A percentile compares a stretch with the other conserved stretches of the same genome.
These are phyloP conservation scores for Tagetes patula DNA, from an alignment of 129 eudicot genomes.

Conservation along the genomic window DNA sequence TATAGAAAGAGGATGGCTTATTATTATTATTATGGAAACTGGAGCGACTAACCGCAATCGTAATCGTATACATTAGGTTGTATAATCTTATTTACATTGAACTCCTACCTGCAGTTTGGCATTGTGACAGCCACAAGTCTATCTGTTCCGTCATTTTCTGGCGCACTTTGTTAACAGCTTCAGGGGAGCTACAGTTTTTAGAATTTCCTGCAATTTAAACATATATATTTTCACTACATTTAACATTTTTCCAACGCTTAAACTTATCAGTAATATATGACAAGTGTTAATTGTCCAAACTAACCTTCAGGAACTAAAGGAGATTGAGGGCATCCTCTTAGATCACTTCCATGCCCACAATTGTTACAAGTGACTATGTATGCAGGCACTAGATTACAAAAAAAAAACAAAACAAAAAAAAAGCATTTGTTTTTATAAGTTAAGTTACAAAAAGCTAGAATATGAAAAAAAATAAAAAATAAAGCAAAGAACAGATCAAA, in stretches of 20 bases:
- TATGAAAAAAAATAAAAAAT: neutral
- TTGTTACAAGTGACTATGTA: slow-evolving; percentile 71
- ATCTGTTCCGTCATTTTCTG: slow-evolving; percentile 59
- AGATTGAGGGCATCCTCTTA: slow-evolving; percentile 96
- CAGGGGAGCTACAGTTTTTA: slow-evolving; percentile 72
- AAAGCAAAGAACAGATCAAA: neutral
- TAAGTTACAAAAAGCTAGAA: slow-evolving; percentile 16
- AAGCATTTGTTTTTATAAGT: neutral
- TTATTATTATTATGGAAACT: neutral
- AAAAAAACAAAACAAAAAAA: neutral
- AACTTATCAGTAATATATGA: neutral
- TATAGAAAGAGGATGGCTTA: neutral
- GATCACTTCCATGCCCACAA: slow-evolving; percentile 91
- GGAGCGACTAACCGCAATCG: slow-evolving; percentile 1
- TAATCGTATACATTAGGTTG: neutral
- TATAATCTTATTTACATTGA: slow-evolving; percentile 27
- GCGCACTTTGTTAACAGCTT: slow-evolving; percentile 82
- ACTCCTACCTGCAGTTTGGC: slow-evolving; percentile 55
- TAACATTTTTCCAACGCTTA: neutral
- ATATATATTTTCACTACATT: neutral
- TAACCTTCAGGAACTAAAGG: slow-evolving; percentile 84
- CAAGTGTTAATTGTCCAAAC: slow-evolving; percentile 17
- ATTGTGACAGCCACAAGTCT: slow-evolving; percentile 89
- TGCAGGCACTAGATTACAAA: slow-evolving; percentile 68
- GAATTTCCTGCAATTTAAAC: slow-evolving; percentile 56